A percentile compares a stretch with the other conserved stretches of the same genome.
These are phyloP conservation scores for Vigna unguiculata DNA, from an alignment of 306 rosid genomes.

Conservation along the genomic window DNA sequence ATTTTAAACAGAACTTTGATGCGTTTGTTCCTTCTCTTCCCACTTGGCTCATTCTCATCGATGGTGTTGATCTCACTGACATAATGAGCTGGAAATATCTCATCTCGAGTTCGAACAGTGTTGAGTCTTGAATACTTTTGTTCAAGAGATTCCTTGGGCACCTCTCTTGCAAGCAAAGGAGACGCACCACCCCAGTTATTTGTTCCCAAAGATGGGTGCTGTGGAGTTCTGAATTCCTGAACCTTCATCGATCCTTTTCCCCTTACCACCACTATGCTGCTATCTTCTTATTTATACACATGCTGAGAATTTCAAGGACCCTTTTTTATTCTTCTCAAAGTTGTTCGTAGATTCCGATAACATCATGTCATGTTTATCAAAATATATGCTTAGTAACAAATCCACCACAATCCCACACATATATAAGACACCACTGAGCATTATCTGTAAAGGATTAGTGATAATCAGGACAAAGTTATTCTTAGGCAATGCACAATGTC, in stretches of 20 bases:
- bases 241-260: slow-evolving; percentile 41
- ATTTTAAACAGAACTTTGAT: slow-evolving; percentile 45
- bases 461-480: background rate
- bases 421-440: background rate
- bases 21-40: slow-evolving; percentile 11
- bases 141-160: slow-evolving; percentile 74
- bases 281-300: slow-evolving; percentile 19
- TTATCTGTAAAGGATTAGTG: background rate
- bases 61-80: background rate
- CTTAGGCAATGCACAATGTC: background rate
- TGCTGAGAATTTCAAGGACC: slow-evolving; percentile 41
- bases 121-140: slow-evolving; percentile 61
- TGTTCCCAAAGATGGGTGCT: slow-evolving; percentile 69
- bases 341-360: slow-evolving; percentile 25
- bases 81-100: slow-evolving; percentile 50
- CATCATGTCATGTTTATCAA: background rate
- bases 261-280: background rate
- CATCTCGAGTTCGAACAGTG: slow-evolving; percentile 49
- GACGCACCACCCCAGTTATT: slow-evolving; percentile 90
- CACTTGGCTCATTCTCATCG: background rate
- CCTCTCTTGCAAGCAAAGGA: slow-evolving; percentile 77
- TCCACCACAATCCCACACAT: background rate
- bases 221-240: slow-evolving; percentile 74
- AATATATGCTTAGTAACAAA: background rate
- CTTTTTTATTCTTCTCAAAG: slow-evolving; percentile 47